These are phyloP conservation scores for Coemansia sp. DNA, from an alignment of 192 early-diverging fungal species.

Conservation along the genomic window DNA sequence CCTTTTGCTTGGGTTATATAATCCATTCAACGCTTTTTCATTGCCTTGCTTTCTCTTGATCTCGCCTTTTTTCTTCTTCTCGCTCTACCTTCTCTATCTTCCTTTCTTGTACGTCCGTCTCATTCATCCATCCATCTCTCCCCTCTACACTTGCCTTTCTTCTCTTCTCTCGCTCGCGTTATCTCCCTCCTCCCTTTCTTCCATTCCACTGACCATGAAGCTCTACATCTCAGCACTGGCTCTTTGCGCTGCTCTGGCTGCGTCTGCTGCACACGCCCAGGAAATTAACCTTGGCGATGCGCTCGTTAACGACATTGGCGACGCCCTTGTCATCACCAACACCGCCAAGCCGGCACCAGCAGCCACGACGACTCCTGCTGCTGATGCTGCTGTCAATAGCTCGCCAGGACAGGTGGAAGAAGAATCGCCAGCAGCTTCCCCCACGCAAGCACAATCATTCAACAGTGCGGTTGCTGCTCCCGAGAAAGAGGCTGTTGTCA, in stretches of 20 bases:
- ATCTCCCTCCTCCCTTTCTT: neutral
- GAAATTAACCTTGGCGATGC: neutral
- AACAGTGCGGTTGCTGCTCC: too few relatives aligned
- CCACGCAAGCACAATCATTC: neutral
- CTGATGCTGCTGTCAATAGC: neutral
- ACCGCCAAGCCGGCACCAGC: neutral
- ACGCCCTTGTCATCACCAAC: constrained; percentile 7
- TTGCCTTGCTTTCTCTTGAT: constrained; percentile 6
- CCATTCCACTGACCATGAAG: constrained; percentile 23
- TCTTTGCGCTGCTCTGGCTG: constrained; percentile 30
- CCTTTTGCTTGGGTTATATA: too few relatives aligned
- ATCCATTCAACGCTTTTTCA: neutral
- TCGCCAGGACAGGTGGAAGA: neutral
- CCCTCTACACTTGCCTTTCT: neutral
- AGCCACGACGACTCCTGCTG: neutral
- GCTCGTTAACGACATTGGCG: constrained; percentile 10
- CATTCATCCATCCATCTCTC: neutral
- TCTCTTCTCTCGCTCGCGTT: constrained; percentile 1
- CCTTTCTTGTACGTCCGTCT: neutral
- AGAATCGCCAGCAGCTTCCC: neutral
- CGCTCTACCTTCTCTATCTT: neutral
- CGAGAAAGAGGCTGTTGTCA: neutral
- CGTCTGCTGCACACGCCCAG: constrained; percentile 25
- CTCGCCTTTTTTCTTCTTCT: neutral
- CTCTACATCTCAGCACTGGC: constrained; percentile 26